Evolutionary conservation across 2,329 filamentous ascomycete genomes (phyloP).

Genomic region (Colletotrichum nymphaeae): DNA sequence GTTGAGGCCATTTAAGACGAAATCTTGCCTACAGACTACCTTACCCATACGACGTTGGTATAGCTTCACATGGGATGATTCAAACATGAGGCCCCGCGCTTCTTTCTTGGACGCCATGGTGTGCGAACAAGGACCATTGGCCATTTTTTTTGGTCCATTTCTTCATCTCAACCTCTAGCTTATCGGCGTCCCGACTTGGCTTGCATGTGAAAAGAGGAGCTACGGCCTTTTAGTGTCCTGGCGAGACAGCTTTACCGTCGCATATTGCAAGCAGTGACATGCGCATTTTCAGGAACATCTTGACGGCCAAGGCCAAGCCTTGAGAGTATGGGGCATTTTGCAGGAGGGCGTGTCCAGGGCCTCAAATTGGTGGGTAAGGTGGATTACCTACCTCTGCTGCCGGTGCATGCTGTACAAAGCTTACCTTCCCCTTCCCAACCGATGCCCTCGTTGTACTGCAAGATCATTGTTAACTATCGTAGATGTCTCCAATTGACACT

Average conservation of each 20-base stretch:
- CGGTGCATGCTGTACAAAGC: neutral
- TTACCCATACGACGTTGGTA: too few relatives aligned
- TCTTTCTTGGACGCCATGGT: neutral
- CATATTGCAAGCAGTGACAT: neutral
- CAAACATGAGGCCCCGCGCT: neutral
- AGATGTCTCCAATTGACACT: neutral
- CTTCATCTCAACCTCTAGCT: conserved; percentile 16
- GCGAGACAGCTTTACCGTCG: neutral
- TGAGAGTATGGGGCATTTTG: neutral
- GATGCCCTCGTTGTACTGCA: neutral
- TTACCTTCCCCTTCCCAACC: too few relatives aligned
- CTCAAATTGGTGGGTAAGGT: neutral
- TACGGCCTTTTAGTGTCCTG: neutral
- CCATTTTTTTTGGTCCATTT: neutral
- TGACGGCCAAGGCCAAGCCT: neutral
- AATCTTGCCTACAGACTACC: too few relatives aligned
- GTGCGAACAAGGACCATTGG: neutral
- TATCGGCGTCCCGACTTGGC: conserved; percentile 12
- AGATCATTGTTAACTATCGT: neutral
- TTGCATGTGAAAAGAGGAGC: conserved; percentile 1
- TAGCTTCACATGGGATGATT: neutral
- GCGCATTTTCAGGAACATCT: neutral
- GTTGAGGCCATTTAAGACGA: neutral
- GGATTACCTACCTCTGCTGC: neutral
- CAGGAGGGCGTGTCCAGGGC: neutral